Evolutionary conservation across 2,329 filamentous ascomycete genomes (phyloP), one percentile per base, ranked within the genome.

Genomic region (Aaosphaeria arxii): DNA sequence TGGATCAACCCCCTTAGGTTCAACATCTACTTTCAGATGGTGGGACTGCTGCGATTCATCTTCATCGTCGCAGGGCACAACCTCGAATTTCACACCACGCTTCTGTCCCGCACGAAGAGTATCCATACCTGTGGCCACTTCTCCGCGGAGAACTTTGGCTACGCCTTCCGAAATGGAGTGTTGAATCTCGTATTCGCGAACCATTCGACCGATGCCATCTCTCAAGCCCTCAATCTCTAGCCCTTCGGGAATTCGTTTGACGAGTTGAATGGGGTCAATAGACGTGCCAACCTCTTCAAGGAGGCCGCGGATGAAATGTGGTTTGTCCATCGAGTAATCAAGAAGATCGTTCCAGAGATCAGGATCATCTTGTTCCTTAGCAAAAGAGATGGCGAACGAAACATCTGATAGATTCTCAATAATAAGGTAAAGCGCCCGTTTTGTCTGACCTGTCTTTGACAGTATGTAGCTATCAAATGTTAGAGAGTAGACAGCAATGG

Each of bases 261-360:
- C 89, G 4, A 99, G 82, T 11, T 87, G 88, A 53, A 97, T 92
- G 0, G 94, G 94, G 62, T 97, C 86, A 62, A 99, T 94, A 1
- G 90, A 84, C 1, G 91, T 97, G 33, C 94, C 94, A 1, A 96
- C 92, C 72, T 97, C 90, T 62, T 96, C 90, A 0, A 99, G 82
- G 4, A 99, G 76, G 0, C 89, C 91, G 9, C 89, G 86, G 57
- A 99, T 97, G 72, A 99, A 99, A 38, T 84, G 84, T 1, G 94
- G 94, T 64, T 96, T 96, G 72, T 96, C 91, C 94, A 99, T 97
- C 51, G 88, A 92, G 70, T 97, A 97, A 58, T 92, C 85, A 5
- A 99, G 81, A 6, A 99, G 78, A 62, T 97, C 91, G 55, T 96
- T 88, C 94, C 94, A 99, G 0, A 99, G 79, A 58, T 96, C 91